Evolutionary conservation across 495 filamentous ascomycete genomes (phyloP).

Genomic region (Cercophora newfieldiana): DNA sequence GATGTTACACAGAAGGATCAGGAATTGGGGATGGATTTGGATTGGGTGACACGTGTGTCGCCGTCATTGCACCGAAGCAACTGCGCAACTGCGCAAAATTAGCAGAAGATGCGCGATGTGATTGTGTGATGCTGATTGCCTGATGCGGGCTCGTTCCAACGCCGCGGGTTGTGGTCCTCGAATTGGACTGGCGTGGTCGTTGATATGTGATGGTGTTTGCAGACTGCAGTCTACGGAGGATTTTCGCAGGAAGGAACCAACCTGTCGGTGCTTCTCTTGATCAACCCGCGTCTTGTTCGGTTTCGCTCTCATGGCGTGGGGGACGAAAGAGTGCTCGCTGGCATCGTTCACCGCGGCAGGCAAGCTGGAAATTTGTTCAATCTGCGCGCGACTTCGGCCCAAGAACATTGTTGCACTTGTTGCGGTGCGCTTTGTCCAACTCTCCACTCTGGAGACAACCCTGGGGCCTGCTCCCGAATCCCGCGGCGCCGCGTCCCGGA

Average conservation of each 20-base stretch:
- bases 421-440: conserved; percentile 1
- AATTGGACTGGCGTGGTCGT: no score
- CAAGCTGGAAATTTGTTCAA: neutral
- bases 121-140: neutral
- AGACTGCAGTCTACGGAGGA: no score
- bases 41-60: neutral
- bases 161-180: no score
- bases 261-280: neutral
- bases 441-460: neutral
- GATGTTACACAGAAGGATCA: neutral
- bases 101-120: neutral
- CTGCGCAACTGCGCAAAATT: neutral
- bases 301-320: neutral
- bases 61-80: neutral
- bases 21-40: no score
- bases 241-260: no score
- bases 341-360: neutral
- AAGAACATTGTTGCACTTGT: neutral
- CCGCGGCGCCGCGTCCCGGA: neutral
- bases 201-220: no score
- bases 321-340: neutral
- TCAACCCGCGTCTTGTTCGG: no score
- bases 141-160: neutral
- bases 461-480: neutral
- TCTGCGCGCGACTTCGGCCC: neutral